A percentile compares a stretch with the other conserved stretches of the same genome.
phyloP scores from a whole-genome alignment of 2,329 filamentous ascomycete genomes.

The Ophiostoma triangulosporum region DNA sequence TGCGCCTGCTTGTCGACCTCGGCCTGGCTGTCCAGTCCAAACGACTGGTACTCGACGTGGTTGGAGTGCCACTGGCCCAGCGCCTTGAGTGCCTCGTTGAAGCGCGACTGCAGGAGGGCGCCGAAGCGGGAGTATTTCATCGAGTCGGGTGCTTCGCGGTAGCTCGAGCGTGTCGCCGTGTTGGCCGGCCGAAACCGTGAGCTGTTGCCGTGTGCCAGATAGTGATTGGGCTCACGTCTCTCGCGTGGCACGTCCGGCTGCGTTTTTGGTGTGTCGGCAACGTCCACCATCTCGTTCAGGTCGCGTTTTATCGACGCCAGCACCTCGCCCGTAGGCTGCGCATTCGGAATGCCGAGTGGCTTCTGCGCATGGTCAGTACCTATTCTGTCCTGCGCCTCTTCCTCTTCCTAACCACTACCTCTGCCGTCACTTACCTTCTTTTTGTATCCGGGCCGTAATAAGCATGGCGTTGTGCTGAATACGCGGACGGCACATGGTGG shows the following conservation, averaged over 20 bases:
- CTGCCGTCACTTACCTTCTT: not conserved
- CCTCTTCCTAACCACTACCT: not conserved
- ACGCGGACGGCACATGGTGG: not conserved
- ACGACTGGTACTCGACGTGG: conserved; percentile 19
- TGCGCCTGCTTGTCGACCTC: conserved; percentile 31
- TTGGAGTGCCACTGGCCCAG: conserved; percentile 17
- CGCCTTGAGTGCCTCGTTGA: conserved; percentile 23
- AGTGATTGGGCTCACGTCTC: not conserved
- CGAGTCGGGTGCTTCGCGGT: not conserved
- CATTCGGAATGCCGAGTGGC: not conserved
- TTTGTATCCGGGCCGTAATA: not conserved
- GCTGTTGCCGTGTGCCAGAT: not conserved
- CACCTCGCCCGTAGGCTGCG: not conserved
- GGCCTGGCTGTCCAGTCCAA: conserved; percentile 25
- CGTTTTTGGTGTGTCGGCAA: not conserved
- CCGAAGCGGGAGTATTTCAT: conserved; percentile 14
- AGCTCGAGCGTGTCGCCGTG: not conserved
- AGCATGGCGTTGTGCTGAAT: conserved; percentile 5
- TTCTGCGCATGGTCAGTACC: not conserved
- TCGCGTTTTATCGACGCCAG: conserved; percentile 1
- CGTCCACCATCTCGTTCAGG: not conserved
- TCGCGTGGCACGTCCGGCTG: not conserved
- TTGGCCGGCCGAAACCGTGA: not conserved
- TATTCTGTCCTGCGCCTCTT: not conserved
- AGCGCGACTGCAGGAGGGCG: conserved; percentile 19